Evolutionary conservation across 352 stramenopile genomes (phyloP).

Genomic region (Globisporangium irregulare): DNA sequence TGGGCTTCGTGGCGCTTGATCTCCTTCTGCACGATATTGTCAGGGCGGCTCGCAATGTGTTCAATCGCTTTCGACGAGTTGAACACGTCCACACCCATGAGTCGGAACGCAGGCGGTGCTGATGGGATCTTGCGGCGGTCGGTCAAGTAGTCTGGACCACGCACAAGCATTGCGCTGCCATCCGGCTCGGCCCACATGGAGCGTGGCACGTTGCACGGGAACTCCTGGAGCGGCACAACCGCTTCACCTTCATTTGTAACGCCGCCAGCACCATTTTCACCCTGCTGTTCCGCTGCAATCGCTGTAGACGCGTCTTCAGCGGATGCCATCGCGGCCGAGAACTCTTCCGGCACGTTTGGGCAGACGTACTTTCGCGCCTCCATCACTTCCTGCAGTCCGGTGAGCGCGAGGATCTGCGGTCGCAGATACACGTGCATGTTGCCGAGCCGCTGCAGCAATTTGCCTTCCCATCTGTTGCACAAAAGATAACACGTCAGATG

Average conservation of each 20-base stretch:
- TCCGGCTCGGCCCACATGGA: constrained; percentile 72
- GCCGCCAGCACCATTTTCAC: not conserved
- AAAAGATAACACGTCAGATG: not conserved
- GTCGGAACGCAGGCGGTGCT: constrained; percentile 55
- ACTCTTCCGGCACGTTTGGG: constrained; percentile 62
- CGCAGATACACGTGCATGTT: constrained; percentile 53
- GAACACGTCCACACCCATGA: constrained; percentile 68
- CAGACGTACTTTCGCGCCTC: constrained; percentile 75
- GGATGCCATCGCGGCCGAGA: constrained; percentile 40
- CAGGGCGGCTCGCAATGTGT: constrained; percentile 52
- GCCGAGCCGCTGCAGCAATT: constrained; percentile 58
- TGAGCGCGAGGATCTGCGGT: constrained; percentile 55
- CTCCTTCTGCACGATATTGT: constrained; percentile 67
- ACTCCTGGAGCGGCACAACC: constrained; percentile 32
- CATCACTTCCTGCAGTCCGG: constrained; percentile 65
- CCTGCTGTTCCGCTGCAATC: not conserved
- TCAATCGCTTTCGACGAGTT: constrained; percentile 50
- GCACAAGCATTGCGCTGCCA: constrained; percentile 64
- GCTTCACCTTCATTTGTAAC: not conserved
- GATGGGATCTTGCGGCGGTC: constrained; percentile 75
- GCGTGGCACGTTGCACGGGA: constrained; percentile 53
- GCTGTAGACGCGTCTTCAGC: constrained; percentile 14
- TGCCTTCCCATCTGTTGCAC: constrained; percentile 42
- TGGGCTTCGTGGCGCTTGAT: constrained; percentile 50
- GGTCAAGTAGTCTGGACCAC: constrained; percentile 61